These are phyloP conservation scores for Neurospora sp. DNA, from an alignment of 495 filamentous ascomycete genomes.

Conservation along the genomic window DNA sequence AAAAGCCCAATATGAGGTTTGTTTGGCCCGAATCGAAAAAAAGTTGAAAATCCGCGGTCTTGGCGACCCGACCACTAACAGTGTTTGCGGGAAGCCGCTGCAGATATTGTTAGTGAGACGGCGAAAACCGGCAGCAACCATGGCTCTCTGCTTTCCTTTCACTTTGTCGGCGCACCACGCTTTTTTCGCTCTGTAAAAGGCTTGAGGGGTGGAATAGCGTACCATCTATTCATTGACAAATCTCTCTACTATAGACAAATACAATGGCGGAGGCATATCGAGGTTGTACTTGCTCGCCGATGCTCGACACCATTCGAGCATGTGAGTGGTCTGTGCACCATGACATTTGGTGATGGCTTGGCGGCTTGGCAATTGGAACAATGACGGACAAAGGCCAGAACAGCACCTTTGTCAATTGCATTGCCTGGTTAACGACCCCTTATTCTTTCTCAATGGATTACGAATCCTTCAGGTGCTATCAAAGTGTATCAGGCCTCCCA, in stretches of 20 bases:
- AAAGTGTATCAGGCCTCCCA: too few relatives aligned
- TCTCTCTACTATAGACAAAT: neutral
- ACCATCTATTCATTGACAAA: rapidly evolving
- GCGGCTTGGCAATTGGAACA: too few relatives aligned
- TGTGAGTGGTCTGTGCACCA: too few relatives aligned
- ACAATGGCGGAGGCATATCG: neutral
- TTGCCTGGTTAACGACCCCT: too few relatives aligned
- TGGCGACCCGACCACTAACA: neutral
- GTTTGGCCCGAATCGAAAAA: neutral
- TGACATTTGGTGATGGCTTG: too few relatives aligned
- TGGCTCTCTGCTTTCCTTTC: neutral
- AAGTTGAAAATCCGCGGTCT: neutral
- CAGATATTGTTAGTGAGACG: neutral
- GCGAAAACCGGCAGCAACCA: neutral
- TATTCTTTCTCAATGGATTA: too few relatives aligned
- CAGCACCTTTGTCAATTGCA: too few relatives aligned
- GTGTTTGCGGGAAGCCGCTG: neutral
- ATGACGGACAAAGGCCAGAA: too few relatives aligned
- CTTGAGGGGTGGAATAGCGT: rapidly evolving
- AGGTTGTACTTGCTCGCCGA: neutral
- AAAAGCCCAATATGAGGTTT: neutral
- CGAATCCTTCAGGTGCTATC: too few relatives aligned
- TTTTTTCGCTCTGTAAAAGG: neutral
- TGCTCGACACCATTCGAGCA: neutral
- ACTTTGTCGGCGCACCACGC: neutral